These are phyloP conservation scores for Fusarium denticulatum DNA, from an alignment of 2,329 filamentous ascomycete genomes.

Conservation along the genomic window DNA sequence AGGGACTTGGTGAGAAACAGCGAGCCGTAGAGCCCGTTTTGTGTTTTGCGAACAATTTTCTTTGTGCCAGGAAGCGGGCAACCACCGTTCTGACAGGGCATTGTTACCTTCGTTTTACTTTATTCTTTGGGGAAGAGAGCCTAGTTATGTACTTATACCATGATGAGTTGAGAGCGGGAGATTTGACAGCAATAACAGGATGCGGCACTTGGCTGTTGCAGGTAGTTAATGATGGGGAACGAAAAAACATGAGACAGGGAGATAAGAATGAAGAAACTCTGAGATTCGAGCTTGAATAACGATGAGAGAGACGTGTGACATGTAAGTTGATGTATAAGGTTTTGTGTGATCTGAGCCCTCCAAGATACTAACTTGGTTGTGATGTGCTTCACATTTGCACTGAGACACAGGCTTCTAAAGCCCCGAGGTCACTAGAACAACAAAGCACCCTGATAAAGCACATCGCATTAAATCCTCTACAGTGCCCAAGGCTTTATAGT, in stretches of 20 bases:
- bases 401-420: not conserved
- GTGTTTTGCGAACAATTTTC: conserved; percentile 32
- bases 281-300: not conserved
- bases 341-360: not conserved
- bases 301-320: not conserved
- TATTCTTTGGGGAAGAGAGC: conserved; percentile 11
- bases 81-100: conserved; percentile 18
- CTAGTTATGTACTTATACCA: conserved; percentile 33
- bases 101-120: conserved; percentile 16
- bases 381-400: not conserved
- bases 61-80: conserved; percentile 16
- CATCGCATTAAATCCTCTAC: not conserved
- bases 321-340: not conserved
- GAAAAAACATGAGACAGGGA: conserved; percentile 16
- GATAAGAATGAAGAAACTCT: conserved; percentile 24
- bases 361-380: not conserved
- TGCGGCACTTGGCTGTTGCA: conserved; percentile 2
- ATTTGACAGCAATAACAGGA: conserved; percentile 2
- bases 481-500: not conserved
- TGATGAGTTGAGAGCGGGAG: conserved; percentile 14
- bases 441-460: not conserved
- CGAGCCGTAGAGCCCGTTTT: conserved; percentile 25
- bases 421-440: not conserved
- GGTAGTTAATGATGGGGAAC: conserved; percentile 32
- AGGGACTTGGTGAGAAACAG: conserved; percentile 25